A percentile compares a stretch with the other conserved stretches of the same genome.
These are phyloP conservation scores for Pseudocercospora eumusae DNA, from an alignment of 2,329 filamentous ascomycete species.

Conservation along the genomic window DNA sequence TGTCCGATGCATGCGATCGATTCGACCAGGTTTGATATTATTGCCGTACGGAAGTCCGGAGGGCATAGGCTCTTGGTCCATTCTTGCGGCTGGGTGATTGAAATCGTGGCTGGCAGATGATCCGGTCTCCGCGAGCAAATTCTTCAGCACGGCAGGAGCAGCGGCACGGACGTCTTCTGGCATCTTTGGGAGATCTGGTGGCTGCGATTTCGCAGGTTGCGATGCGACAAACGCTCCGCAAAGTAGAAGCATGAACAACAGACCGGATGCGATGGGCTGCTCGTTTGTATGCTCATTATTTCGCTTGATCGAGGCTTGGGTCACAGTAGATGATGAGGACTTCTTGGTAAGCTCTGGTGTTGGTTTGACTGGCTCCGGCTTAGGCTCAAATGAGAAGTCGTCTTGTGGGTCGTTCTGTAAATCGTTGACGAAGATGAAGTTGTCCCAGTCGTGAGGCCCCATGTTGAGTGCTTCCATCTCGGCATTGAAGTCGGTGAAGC, in stretches of 20 bases:
- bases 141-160: constrained; percentile 74
- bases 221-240: constrained; percentile 95
- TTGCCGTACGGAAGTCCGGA: constrained; percentile 23
- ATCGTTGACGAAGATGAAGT: constrained; percentile 72
- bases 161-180: constrained; percentile 79
- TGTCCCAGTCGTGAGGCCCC: constrained; percentile 71
- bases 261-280: constrained; percentile 70
- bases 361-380: constrained; percentile 28
- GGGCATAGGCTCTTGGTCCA: constrained; percentile 31
- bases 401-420: constrained; percentile 28
- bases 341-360: constrained; percentile 33
- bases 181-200: constrained; percentile 72
- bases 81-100: constrained; percentile 11
- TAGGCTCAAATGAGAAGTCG: constrained; percentile 61
- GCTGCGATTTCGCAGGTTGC: constrained; percentile 68
- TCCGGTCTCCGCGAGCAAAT: constrained; percentile 51
- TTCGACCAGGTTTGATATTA: constrained; percentile 27
- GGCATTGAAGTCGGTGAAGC: constrained; percentile 70
- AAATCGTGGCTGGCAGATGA: constrained; percentile 16
- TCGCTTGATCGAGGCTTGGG: constrained; percentile 44
- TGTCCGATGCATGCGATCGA: constrained; percentile 48
- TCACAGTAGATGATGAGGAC: constrained; percentile 15
- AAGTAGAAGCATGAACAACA: constrained; percentile 93
- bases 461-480: constrained; percentile 84
- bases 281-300: constrained; percentile 40